A percentile compares a stretch with the other conserved stretches of the same genome.
Conservation (phyloP, 106 monocot species). For the Phalaenopsis aphrodite region DNA sequence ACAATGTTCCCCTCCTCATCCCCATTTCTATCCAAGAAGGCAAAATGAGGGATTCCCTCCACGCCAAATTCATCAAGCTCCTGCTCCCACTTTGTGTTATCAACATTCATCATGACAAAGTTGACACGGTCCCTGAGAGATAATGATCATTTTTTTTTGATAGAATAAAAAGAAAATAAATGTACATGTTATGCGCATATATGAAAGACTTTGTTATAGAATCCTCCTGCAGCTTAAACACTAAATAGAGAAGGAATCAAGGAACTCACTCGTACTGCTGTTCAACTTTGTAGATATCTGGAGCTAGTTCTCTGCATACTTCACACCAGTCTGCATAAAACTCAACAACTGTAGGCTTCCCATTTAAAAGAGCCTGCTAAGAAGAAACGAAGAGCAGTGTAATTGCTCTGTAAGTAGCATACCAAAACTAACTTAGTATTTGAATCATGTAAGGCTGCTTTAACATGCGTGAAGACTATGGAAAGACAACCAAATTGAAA, state of each 20-base stretch:
- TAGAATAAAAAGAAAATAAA: background rate
- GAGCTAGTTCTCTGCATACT: constrained; percentile 89
- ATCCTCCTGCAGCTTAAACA: background rate
- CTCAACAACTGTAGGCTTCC: constrained; percentile 81
- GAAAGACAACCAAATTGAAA: too few species aligned
- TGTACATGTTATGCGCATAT: too few species aligned
- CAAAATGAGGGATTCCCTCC: constrained; percentile 96
- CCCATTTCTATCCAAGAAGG: constrained; percentile 79
- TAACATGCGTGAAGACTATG: background rate
- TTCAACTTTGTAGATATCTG: constrained; percentile 80
- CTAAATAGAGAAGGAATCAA: background rate
- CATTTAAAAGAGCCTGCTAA: constrained; percentile 80
- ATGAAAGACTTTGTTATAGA: background rate
- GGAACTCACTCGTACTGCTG: constrained; percentile 69
- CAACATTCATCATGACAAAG: constrained; percentile 95
- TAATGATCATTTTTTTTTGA: background rate
- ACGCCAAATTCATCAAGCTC: constrained; percentile 98
- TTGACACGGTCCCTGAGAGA: constrained; percentile 66
- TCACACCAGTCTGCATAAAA: constrained; percentile 99
- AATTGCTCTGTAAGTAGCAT: background rate
- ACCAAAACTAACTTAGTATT: background rate
- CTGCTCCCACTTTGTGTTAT: constrained; percentile 98
- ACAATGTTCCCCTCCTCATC: constrained; percentile 92
- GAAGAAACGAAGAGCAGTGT: background rate
- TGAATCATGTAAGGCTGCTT: background rate